Evolutionary conservation across 768 basidiomycete genomes (phyloP).

Genomic region (Serendipita sp.): DNA sequence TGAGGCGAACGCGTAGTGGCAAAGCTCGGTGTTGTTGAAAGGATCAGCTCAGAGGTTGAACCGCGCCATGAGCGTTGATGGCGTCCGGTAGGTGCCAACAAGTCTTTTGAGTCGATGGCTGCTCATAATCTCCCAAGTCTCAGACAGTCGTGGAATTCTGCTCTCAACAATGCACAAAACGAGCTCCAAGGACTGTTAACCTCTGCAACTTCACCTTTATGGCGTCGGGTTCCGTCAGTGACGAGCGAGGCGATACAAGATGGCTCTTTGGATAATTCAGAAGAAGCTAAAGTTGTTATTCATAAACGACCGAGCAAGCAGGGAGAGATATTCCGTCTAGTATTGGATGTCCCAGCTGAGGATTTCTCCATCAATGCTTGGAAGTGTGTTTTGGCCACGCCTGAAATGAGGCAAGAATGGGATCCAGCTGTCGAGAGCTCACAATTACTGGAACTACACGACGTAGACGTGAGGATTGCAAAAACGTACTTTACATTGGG

Average conservation of each 20-base stretch:
- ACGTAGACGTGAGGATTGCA: slow-evolving; percentile 66
- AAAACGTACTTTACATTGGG: slow-evolving; percentile 87
- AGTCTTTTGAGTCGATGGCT: neutral
- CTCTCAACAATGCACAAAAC: slow-evolving; percentile 56
- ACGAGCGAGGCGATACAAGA: slow-evolving; percentile 45
- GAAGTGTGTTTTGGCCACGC: slow-evolving; percentile 68
- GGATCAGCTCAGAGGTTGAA: neutral
- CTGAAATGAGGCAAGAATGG: slow-evolving; percentile 81
- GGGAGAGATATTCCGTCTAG: slow-evolving; percentile 69
- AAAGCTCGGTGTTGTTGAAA: no score
- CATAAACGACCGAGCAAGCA: slow-evolving; percentile 53
- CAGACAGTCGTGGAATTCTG: slow-evolving; percentile 65
- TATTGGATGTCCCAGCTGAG: slow-evolving; percentile 57
- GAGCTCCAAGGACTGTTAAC: slow-evolving; percentile 65
- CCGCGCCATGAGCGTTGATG: neutral
- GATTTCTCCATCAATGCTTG: slow-evolving; percentile 61
- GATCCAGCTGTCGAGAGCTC: slow-evolving; percentile 85
- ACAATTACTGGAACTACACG: slow-evolving; percentile 69
- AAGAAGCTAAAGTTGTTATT: slow-evolving; percentile 55
- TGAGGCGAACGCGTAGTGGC: no score
- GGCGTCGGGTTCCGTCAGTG: slow-evolving; percentile 59
- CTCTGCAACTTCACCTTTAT: slow-evolving; percentile 50
- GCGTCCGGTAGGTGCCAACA: neutral
- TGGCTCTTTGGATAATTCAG: slow-evolving; percentile 33
- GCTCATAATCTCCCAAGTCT: slow-evolving; percentile 25